Evolutionary conservation across 1,284 basidiomycete species (phyloP), one percentile per base, ranked within the genome.

Genomic region (Papiliotrema laurentii): DNA sequence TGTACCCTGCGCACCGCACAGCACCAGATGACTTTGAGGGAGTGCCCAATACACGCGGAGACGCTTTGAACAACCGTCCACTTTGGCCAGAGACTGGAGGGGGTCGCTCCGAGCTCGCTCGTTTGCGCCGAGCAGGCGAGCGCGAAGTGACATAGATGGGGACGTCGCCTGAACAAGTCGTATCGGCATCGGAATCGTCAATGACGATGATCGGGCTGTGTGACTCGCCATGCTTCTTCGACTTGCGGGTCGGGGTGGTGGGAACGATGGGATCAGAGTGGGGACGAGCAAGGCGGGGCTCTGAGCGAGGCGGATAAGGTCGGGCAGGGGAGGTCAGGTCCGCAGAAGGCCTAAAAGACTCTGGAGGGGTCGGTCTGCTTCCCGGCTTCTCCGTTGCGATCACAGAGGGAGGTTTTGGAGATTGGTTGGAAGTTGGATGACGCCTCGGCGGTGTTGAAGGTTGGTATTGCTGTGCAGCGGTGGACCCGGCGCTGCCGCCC

Each of bases 1-100:
- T 74, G 46, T 60, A 73, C 11, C 73, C 73, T 11, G 70, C 58
- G 50, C 73, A 74, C 30, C 59, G 60, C 4, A 63, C 57, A 0
- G 62, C 55, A 21, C 18, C 31, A 5, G 30, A 31, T 14, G 31
- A 6, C 18, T 24, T 21, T 10, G 11, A n/a, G n/a, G n/a, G n/a
- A n/a, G n/a, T n/a, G n/a, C n/a, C n/a, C n/a, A n/a, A n/a, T n/a
- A n/a, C n/a, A n/a, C n/a, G n/a, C n/a, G n/a, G n/a, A n/a, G n/a
- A n/a, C n/a, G n/a, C n/a, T n/a, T n/a, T n/a, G n/a, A n/a, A n/a
- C n/a, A n/a, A n/a, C n/a, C n/a, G n/a, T n/a, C n/a, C n/a, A n/a
- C n/a, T n/a, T n/a, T n/a, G n/a, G n/a, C n/a, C n/a, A n/a, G n/a
- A n/a, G n/a, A n/a, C n/a, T 19, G 19, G 24, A 18, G 51, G 44